phyloP scores from a whole-genome alignment of 2,329 filamentous ascomycete species.

The Beauveria brongniartii region DNA sequence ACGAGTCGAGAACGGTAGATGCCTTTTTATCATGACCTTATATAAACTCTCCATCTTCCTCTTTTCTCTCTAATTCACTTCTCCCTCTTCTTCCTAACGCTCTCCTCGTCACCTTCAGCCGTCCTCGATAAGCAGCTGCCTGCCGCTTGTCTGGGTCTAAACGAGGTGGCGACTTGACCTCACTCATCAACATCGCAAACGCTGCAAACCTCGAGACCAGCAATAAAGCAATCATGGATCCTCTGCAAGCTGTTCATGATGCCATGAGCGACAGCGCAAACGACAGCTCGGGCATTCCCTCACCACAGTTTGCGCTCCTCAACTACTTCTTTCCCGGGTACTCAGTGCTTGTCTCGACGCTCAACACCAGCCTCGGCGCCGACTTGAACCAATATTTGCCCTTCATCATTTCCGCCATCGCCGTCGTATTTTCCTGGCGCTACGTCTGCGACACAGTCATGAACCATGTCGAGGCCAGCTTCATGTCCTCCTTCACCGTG shows the following conservation, averaged over 20 bases:
- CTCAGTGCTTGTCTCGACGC: constrained; percentile 43
- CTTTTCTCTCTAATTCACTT: neutral
- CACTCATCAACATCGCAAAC: neutral
- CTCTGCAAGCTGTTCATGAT: neutral
- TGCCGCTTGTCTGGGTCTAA: neutral
- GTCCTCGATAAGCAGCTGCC: neutral
- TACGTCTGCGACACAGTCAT: constrained; percentile 44
- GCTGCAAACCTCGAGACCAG: neutral
- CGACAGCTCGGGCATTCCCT: constrained; percentile 3
- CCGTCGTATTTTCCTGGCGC: constrained; percentile 41
- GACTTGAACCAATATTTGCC: constrained; percentile 58
- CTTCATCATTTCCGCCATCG: constrained; percentile 41
- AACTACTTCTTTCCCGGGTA: constrained; percentile 61
- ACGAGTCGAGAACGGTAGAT: neutral
- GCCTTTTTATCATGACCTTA: neutral
- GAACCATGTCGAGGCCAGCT: constrained; percentile 40
- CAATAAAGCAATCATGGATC: neutral
- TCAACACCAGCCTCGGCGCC: constrained; percentile 50
- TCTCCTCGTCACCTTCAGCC: neutral
- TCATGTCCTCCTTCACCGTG: constrained; percentile 60
- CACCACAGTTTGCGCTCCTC: constrained; percentile 40
- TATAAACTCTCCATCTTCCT: neutral
- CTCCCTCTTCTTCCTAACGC: neutral
- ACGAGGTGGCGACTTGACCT: neutral
- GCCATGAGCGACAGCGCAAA: neutral